A percentile compares a stretch with the other conserved stretches of the same genome.
Evolutionary conservation across 768 basidiomycete genomes (phyloP).

Genomic region (Sporobolomyces pararoseus): DNA sequence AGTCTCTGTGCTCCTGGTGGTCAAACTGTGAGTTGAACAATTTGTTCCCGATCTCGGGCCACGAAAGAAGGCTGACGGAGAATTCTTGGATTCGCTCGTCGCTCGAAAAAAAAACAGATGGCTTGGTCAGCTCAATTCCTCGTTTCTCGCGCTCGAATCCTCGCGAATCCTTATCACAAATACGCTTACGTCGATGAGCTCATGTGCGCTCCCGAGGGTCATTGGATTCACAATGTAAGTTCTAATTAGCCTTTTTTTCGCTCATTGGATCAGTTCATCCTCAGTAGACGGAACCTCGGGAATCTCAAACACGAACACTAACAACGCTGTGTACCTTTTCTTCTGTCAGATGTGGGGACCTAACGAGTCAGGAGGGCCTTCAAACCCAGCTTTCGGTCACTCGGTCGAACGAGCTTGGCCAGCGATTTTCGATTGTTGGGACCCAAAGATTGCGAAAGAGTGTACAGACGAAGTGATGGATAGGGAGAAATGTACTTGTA

Average conservation of each 20-base stretch:
- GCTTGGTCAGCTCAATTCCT: constrained; percentile 49
- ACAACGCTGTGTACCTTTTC: not conserved
- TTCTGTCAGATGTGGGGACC: constrained; percentile 37
- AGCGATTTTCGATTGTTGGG: constrained; percentile 44
- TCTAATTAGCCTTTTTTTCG: not conserved
- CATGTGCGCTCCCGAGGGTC: constrained; percentile 13
- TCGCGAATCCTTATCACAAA: constrained; percentile 40
- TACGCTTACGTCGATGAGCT: constrained; percentile 36
- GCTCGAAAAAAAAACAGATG: too few relatives aligned
- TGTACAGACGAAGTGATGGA: constrained; percentile 37
- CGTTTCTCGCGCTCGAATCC: constrained; percentile 46
- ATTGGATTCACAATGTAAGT: constrained; percentile 39
- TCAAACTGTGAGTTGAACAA: constrained; percentile 9
- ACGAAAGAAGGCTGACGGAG: not conserved
- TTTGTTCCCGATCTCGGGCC: not conserved
- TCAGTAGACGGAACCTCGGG: too few relatives aligned
- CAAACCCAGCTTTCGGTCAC: constrained; percentile 44
- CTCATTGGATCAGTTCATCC: too few relatives aligned
- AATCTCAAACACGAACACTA: not conserved
- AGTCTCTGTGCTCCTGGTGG: constrained; percentile 45
- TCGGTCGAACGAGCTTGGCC: constrained; percentile 48
- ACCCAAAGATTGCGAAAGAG: constrained; percentile 34
- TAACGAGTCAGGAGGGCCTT: constrained; percentile 38
- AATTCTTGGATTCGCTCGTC: too few relatives aligned
- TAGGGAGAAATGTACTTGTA: constrained; percentile 41